Evolutionary conservation across 129 eudicot genomes (phyloP).

Genomic region (Scalesia atractyloides): DNA sequence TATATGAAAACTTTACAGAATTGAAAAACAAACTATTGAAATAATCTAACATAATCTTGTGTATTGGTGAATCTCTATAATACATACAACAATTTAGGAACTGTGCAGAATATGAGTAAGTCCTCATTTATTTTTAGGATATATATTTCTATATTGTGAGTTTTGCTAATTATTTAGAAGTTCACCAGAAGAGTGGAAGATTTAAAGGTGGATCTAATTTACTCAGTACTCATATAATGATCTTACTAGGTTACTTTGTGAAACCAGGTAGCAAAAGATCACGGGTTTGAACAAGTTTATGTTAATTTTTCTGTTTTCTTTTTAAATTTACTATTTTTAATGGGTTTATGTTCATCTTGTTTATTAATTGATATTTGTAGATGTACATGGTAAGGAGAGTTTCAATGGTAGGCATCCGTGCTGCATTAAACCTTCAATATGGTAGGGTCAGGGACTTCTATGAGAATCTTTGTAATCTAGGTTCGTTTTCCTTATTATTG

Average conservation of each 20-base stretch:
- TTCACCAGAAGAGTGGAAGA: no score
- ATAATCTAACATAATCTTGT: no score
- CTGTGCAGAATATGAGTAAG: no score
- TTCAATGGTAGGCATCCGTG: constrained; percentile 96
- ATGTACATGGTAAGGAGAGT: constrained; percentile 96
- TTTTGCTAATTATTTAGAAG: no score
- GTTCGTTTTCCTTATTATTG: constrained; percentile 41
- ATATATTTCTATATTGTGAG: no score
- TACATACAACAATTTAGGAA: no score
- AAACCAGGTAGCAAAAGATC: constrained; percentile 78
- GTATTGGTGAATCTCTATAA: no score
- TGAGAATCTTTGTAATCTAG: constrained; percentile 92
- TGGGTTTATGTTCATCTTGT: constrained; percentile 11
- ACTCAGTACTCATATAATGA: background rate
- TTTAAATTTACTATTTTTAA: background rate
- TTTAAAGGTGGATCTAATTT: background rate
- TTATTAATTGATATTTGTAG: constrained; percentile 40
- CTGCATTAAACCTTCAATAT: constrained; percentile 95
- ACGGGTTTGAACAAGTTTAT: constrained; percentile 70
- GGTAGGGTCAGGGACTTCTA: constrained; percentile 87
- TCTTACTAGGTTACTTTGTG: background rate
- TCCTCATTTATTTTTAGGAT: no score
- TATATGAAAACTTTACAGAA: no score
- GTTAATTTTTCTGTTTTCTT: background rate
- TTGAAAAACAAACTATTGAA: no score